These are phyloP conservation scores for Chrysoporthe cubensis DNA, from an alignment of 2,329 filamentous ascomycete genomes.

Conservation along the genomic window DNA sequence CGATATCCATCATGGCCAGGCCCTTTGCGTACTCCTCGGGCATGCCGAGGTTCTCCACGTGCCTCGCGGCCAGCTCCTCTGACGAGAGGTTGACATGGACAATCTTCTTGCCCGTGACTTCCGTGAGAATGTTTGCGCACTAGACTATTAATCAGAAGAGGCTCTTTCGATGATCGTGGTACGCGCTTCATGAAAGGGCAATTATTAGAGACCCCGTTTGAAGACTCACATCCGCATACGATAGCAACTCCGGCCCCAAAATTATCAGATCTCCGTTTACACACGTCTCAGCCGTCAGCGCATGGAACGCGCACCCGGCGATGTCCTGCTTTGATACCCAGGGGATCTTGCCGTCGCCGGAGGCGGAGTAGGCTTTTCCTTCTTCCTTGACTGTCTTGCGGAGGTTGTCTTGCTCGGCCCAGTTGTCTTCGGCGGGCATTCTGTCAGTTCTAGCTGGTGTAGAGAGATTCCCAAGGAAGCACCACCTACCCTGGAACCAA, in stretches of 20 bases:
- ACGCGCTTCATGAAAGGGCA: no score
- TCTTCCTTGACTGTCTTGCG: slow-evolving; percentile 41
- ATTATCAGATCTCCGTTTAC: slow-evolving; percentile 47
- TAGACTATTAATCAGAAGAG: slow-evolving; percentile 20
- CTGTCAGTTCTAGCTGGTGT: not conserved
- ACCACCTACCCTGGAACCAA: slow-evolving; percentile 45
- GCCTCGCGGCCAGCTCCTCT: slow-evolving; percentile 35
- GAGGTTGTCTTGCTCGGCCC: slow-evolving; percentile 39
- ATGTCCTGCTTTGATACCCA: slow-evolving; percentile 53
- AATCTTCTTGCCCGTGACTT: slow-evolving; percentile 39
- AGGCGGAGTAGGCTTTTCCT: slow-evolving; percentile 47
- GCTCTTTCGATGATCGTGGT: not conserved
- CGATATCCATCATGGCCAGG: slow-evolving; percentile 40
- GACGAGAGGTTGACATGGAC: slow-evolving; percentile 40
- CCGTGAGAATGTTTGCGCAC: slow-evolving; percentile 41
- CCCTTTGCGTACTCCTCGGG: slow-evolving; percentile 39
- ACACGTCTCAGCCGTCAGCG: slow-evolving; percentile 43
- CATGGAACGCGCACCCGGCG: slow-evolving; percentile 46
- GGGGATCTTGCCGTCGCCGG: slow-evolving; percentile 48
- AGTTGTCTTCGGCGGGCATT: slow-evolving; percentile 44
- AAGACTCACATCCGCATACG: slow-evolving; percentile 39
- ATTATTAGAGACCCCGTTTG: not conserved
- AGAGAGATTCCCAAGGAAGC: not conserved
- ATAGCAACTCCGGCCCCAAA: slow-evolving; percentile 42
- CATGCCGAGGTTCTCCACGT: slow-evolving; percentile 34